Conservation (phyloP, 495 filamentous ascomycete species). For the Penicillium riverlandense region DNA sequence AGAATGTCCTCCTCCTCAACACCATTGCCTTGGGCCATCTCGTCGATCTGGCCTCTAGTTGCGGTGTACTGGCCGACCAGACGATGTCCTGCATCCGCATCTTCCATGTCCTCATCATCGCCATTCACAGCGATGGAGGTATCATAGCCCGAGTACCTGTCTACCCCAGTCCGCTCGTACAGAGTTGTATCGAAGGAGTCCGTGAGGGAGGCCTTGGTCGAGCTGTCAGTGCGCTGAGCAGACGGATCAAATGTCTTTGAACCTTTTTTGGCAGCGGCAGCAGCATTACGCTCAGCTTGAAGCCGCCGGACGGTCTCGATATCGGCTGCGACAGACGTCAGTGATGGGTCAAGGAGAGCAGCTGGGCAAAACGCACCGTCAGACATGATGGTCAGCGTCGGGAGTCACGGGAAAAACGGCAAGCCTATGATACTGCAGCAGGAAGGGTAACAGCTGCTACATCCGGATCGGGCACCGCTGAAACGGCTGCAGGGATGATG, state of each 20-base stretch:
- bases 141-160: constrained; percentile 89
- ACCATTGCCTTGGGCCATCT: constrained; percentile 78
- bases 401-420: constrained; percentile 17
- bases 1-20: constrained; percentile 91
- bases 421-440: constrained; percentile 22
- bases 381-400: constrained; percentile 42
- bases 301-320: constrained; percentile 77
- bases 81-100: constrained; percentile 65
- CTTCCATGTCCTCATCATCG: constrained; percentile 76
- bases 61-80: constrained; percentile 97
- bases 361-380: constrained; percentile 41
- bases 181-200: constrained; percentile 91
- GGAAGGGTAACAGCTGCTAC: constrained; percentile 27
- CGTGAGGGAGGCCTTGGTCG: constrained; percentile 90
- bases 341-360: constrained; percentile 11
- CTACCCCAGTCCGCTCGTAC: constrained; percentile 72
- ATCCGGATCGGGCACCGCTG: constrained; percentile 32
- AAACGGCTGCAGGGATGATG: constrained; percentile 22
- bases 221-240: constrained; percentile 80
- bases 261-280: constrained; percentile 74
- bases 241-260: constrained; percentile 80
- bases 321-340: constrained; percentile 49
- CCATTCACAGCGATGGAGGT: constrained; percentile 76
- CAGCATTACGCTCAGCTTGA: constrained; percentile 88
- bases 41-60: constrained; percentile 81